Conservation (phyloP, 2,329 filamentous ascomycete genomes). For the Tolypocladium tundrense region DNA sequence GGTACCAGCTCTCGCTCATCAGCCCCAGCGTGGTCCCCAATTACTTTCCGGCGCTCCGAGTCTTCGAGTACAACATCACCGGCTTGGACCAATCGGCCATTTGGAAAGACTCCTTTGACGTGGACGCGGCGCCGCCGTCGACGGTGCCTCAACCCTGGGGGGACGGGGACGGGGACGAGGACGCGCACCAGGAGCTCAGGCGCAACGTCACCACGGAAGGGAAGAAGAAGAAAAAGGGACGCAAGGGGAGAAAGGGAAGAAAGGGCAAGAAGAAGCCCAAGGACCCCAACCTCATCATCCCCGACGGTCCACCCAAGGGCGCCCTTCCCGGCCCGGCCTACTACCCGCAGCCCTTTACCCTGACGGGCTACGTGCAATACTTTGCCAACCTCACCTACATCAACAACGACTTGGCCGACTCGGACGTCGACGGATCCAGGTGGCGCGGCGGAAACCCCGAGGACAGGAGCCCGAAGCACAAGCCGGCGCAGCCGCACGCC, state of each 20-base stretch:
- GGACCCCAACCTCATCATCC: constrained; percentile 53
- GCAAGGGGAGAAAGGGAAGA: constrained; percentile 24
- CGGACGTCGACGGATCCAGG: constrained; percentile 22
- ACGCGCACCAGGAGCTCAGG: constrained; percentile 15
- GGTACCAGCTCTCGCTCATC: constrained; percentile 73
- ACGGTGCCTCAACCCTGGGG: constrained; percentile 6
- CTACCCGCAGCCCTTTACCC: constrained; percentile 69
- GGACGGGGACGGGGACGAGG: constrained; percentile 6
- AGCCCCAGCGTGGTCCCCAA: constrained; percentile 86
- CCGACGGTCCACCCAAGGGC: constrained; percentile 61
- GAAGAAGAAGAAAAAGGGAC: constrained; percentile 25
- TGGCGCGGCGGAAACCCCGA: constrained; percentile 58
- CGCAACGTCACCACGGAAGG: constrained; percentile 19
- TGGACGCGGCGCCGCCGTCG: constrained; percentile 2
- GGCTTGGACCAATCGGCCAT: constrained; percentile 51
- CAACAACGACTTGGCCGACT: constrained; percentile 56
- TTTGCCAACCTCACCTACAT: constrained; percentile 88
- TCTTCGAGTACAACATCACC: constrained; percentile 89
- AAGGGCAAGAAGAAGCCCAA: constrained; percentile 39
- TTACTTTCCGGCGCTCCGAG: constrained; percentile 78
- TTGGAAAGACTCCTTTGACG: constrained; percentile 29
- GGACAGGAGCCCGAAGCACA: constrained; percentile 40
- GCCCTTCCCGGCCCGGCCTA: constrained; percentile 81
- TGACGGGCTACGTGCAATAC: constrained; percentile 79
- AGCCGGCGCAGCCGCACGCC: constrained; percentile 46